Base-by-base conservation (phyloP, 2,329 filamentous ascomycete genomes). In the Cordyceps tenuipes region DNA sequence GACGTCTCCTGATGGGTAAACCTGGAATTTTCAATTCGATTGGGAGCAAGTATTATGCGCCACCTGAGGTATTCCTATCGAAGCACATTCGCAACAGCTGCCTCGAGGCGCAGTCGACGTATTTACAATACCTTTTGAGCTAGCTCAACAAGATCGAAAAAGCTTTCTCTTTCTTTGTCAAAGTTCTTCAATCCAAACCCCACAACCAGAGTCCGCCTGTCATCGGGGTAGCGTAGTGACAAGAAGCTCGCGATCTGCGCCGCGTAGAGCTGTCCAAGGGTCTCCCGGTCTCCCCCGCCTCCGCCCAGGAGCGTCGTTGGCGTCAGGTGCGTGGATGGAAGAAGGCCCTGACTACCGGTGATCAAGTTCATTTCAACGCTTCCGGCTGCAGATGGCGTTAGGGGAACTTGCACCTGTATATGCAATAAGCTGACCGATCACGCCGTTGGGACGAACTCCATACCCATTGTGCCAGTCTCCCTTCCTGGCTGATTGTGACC, bases 401-500 rank as follows among this genome's bases (percentile, higher is more conserved):
- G 81, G 0, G 90, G 88, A 0, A 95, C 89, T 76, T 94, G 89
- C 21, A 91, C 82, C 88, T 91, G 47, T 6, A 19, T 47, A 0
- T 6, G 2, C 63, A 15, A 67, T 63, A 10, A 52, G 50, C 5
- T 21, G 9, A 44, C 8, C 5, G 13, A 4, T 43, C 15, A 5
- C 76, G 59, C 9, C 17, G 19, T 21, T n/a, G 3, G 6, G 10
- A 3, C 13, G 5, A 8, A 3, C 13, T 29, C 7, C 76, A 58
- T 78, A 97, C 91, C 94, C 94, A 99, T 79, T 97, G 94, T 21
- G 90, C 89, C 51, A 97, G 76, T 62, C 87, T 83, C 7, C 92
- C 93, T 63, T 87, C 83, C 75, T 97, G 94, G 0, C 89, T 90
- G 62, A 97, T 82, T 1, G 91, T 97, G 63, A 99, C 78, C 67